Percentiles rank a stretch among this genome's conserved stretches.
Conservation (phyloP, 768 basidiomycete species). For the Myochromella boudieri region DNA sequence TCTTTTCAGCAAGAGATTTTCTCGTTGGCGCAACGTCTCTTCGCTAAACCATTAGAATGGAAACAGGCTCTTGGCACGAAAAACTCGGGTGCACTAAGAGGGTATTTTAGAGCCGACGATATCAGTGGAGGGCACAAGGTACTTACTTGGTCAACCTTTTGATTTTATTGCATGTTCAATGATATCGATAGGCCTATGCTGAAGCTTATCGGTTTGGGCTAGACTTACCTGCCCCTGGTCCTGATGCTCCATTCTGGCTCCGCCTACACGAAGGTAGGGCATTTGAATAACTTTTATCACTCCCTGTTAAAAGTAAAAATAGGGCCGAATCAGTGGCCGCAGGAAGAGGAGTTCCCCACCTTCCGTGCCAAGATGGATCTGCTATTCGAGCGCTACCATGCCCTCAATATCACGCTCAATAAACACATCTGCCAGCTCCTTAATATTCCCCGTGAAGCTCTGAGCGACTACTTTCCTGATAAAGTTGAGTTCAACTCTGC, state of each 20-base stretch:
- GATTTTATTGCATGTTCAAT: not conserved
- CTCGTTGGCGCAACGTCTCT: conserved; percentile 18
- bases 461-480: conserved; percentile 25
- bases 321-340: conserved; percentile 32
- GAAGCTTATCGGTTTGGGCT: conserved; percentile 30
- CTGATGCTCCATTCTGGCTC: conserved; percentile 28
- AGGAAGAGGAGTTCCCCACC: conserved; percentile 22
- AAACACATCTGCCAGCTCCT: conserved; percentile 27
- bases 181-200: conserved; percentile 23
- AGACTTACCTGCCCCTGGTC: conserved; percentile 21
- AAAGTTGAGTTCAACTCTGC: conserved; percentile 27
- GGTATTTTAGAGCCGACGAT: conserved; percentile 27
- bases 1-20: conserved; percentile 23
- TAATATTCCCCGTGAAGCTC: conserved; percentile 16
- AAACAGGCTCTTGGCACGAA: conserved; percentile 23
- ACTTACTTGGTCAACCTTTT: not conserved
- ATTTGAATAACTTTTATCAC: no score
- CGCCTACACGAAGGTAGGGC: conserved; percentile 26
- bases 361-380: conserved; percentile 25
- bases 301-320: no score
- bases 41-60: conserved; percentile 24
- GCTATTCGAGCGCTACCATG: conserved; percentile 25
- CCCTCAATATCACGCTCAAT: conserved; percentile 27
- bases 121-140: conserved; percentile 25
- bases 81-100: conserved; percentile 24